phyloP scores from a whole-genome alignment of 2,329 filamentous ascomycete species.

The Fusarium sp. region DNA sequence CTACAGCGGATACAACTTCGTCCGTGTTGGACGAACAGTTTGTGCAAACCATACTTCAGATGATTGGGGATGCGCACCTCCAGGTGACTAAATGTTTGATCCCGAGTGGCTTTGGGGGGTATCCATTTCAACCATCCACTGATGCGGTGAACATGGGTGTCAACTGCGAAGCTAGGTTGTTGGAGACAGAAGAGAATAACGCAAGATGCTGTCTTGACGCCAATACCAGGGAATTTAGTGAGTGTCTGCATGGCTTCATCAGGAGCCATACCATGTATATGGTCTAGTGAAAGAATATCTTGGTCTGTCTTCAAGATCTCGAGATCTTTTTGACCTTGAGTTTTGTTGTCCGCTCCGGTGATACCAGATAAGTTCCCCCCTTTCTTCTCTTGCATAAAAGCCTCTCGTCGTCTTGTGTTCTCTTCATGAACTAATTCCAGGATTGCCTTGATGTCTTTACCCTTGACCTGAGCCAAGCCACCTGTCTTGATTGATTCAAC shows the following conservation, averaged over 20 bases:
- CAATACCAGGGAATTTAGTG: conserved; percentile 42
- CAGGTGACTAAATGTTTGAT: conserved; percentile 42
- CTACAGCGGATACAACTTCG: conserved; percentile 40
- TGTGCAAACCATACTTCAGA: conserved; percentile 42
- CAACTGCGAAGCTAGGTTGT: conserved; percentile 44
- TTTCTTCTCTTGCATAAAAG: conserved; percentile 38
- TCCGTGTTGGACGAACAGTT: conserved; percentile 42
- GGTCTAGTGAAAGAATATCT: conserved; percentile 39
- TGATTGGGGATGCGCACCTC: conserved; percentile 42
- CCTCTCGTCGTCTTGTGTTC: conserved; percentile 36
- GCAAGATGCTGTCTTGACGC: conserved; percentile 43
- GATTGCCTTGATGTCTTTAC: conserved; percentile 42
- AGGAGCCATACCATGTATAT: conserved; percentile 42
- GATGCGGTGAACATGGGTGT: conserved; percentile 42
- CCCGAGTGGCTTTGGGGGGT: conserved; percentile 40
- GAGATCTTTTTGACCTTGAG: conserved; percentile 41
- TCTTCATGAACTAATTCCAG: conserved; percentile 41
- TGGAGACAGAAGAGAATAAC: conserved; percentile 43
- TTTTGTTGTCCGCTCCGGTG: conserved; percentile 34
- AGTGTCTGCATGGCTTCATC: conserved; percentile 43
- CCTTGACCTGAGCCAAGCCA: conserved; percentile 40
- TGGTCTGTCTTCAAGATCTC: conserved; percentile 43
- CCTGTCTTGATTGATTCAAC: conserved; percentile 68
- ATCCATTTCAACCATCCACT: conserved; percentile 43
- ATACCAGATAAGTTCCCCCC: conserved; percentile 21